A percentile compares a stretch with the other conserved stretches of the same genome.
Conservation (phyloP, 2,329 filamentous ascomycete species). For the Achaetomium macrosporum region DNA sequence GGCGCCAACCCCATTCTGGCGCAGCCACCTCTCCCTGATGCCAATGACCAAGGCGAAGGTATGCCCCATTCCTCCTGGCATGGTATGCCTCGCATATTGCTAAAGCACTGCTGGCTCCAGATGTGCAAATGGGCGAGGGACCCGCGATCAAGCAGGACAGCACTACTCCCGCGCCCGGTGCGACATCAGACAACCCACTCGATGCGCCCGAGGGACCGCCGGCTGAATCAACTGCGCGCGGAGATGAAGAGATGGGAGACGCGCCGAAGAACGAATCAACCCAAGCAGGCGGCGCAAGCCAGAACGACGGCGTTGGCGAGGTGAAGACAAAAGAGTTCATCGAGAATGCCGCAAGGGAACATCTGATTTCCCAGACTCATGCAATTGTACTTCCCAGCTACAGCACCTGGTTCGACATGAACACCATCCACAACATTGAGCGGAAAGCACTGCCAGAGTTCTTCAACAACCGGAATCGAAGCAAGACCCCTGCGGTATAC, state of each 20-base stretch:
- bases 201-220: conserved; percentile 62
- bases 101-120: conserved; percentile 32
- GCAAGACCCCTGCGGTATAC: conserved; percentile 95
- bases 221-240: conserved; percentile 54
- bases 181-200: conserved; percentile 55
- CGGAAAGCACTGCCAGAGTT: conserved; percentile 94
- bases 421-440: conserved; percentile 82
- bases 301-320: conserved; percentile 44
- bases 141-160: conserved; percentile 55
- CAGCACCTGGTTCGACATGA: conserved; percentile 99
- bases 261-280: conserved; percentile 46
- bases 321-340: conserved; percentile 72
- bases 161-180: conserved; percentile 51
- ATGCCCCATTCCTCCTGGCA: conserved; percentile 18
- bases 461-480: conserved; percentile 96
- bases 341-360: conserved; percentile 82
- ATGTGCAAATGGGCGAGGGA: conserved; percentile 59
- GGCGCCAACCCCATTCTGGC: conserved; percentile 51
- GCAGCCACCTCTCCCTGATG: conserved; percentile 47
- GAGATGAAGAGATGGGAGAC: conserved; percentile 79
- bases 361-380: conserved; percentile 89
- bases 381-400: conserved; percentile 96
- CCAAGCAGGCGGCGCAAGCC: conserved; percentile 30
- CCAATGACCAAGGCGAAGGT: conserved; percentile 42
- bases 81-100: not conserved